phyloP scores from a whole-genome alignment of 441 rosid genomes.

The Syzygium malaccense region DNA sequence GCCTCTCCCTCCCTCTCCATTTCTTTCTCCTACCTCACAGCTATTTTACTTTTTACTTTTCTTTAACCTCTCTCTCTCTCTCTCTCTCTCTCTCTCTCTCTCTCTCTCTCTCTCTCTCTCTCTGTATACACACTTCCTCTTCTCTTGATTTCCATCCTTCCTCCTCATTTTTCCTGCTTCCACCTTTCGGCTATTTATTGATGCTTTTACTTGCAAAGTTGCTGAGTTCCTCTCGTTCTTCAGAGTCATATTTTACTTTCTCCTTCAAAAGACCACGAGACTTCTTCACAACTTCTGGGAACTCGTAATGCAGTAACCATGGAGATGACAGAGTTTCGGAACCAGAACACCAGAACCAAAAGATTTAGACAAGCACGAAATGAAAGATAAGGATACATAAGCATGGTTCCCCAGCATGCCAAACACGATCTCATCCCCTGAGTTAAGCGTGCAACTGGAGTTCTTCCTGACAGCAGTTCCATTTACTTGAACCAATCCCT shows the following conservation, averaged over 20 bases:
- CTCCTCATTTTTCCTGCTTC: not conserved
- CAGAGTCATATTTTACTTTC: not conserved
- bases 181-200: not conserved
- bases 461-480: slow-evolving; percentile 49
- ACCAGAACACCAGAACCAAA: not conserved
- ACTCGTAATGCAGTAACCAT: not conserved
- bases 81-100: not conserved
- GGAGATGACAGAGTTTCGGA: not conserved
- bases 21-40: not conserved
- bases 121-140: not conserved
- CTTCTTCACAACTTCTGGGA: not conserved
- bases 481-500: slow-evolving; percentile 76
- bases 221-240: not conserved
- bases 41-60: not conserved
- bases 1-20: not conserved
- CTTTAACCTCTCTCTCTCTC: not conserved
- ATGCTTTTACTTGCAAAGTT: not conserved
- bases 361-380: not conserved
- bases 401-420: slow-evolving; percentile 67
- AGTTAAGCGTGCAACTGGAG: slow-evolving; percentile 35
- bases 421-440: slow-evolving; percentile 83
- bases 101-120: not conserved
- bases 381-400: slow-evolving; percentile 61
- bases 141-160: not conserved
- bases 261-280: not conserved